A percentile compares a stretch with the other conserved stretches of the same genome.
phyloP scores from a whole-genome alignment of 192 early-diverging fungal species.

The Coemansia sp. region DNA sequence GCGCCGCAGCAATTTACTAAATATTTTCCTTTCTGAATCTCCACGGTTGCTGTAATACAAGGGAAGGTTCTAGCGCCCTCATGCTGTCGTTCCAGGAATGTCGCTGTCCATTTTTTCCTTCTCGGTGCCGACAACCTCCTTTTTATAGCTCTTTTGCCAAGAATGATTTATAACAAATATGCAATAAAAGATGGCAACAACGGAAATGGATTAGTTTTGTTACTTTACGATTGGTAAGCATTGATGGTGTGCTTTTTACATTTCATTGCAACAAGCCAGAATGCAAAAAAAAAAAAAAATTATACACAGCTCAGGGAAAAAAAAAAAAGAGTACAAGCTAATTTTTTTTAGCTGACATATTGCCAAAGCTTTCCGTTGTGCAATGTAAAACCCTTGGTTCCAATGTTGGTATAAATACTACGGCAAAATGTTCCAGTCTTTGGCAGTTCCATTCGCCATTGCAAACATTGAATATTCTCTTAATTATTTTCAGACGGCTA shows the following conservation, averaged over 20 bases:
- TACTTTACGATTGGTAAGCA: background rate
- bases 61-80: too few relatives aligned
- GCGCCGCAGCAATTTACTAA: too few relatives aligned
- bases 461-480: background rate
- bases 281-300: background rate
- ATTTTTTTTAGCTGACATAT: background rate
- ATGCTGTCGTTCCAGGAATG: too few relatives aligned
- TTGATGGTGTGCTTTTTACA: background rate
- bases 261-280: background rate
- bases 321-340: background rate
- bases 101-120: background rate
- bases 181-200: too few relatives aligned
- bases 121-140: background rate
- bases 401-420: too few relatives aligned
- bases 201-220: background rate
- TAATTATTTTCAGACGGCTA: background rate
- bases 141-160: background rate
- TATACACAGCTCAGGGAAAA: background rate
- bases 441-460: too few relatives aligned
- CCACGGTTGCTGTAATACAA: too few relatives aligned
- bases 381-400: too few relatives aligned
- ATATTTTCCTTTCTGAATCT: background rate
- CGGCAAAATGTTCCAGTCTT: too few relatives aligned
- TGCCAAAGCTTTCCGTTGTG: too few relatives aligned
- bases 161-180: background rate